These are phyloP conservation scores for Buddleja alternifolia DNA, from an alignment of 257 asterid genomes.

Conservation along the genomic window DNA sequence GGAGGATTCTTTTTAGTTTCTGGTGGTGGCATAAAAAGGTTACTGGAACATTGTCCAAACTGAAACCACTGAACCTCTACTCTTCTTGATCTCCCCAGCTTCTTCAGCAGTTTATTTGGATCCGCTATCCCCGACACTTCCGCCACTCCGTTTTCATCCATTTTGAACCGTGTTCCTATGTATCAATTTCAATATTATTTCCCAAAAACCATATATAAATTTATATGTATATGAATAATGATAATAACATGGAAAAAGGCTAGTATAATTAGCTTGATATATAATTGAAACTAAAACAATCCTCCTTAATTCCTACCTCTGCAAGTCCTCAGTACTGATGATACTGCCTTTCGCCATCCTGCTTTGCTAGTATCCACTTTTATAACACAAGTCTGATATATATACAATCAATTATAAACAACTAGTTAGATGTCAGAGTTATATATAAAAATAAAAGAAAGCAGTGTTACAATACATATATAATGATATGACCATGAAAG, in stretches of 20 bases:
- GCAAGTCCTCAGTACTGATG: conserved; percentile 7
- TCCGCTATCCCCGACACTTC: conserved; percentile 31
- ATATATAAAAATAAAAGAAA: background rate
- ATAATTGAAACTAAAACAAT: background rate
- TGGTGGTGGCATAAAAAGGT: conserved; percentile 31
- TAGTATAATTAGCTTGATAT: background rate
- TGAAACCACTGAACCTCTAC: conserved; percentile 32
- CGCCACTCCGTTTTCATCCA: conserved; percentile 32
- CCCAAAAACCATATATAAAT: too few relatives aligned
- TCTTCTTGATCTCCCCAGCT: conserved; percentile 19
- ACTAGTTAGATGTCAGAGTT: background rate
- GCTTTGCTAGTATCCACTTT: conserved; percentile 30
- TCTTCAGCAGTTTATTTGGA: conserved; percentile 26
- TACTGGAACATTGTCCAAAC: conserved; percentile 40
- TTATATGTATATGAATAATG: background rate
- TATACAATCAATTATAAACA: background rate
- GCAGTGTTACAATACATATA: too few relatives aligned
- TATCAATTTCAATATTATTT: too few relatives aligned
- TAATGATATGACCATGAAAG: conserved; percentile 30
- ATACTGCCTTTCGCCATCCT: conserved; percentile 39
- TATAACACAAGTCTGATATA: conserved; percentile 34
- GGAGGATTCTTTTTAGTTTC: conserved; percentile 5
- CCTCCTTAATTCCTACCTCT: too few relatives aligned
- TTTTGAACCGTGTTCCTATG: conserved; percentile 31
- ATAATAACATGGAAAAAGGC: background rate